Conservation (phyloP, 495 filamentous ascomycete genomes). For the Xylaria acuta region DNA sequence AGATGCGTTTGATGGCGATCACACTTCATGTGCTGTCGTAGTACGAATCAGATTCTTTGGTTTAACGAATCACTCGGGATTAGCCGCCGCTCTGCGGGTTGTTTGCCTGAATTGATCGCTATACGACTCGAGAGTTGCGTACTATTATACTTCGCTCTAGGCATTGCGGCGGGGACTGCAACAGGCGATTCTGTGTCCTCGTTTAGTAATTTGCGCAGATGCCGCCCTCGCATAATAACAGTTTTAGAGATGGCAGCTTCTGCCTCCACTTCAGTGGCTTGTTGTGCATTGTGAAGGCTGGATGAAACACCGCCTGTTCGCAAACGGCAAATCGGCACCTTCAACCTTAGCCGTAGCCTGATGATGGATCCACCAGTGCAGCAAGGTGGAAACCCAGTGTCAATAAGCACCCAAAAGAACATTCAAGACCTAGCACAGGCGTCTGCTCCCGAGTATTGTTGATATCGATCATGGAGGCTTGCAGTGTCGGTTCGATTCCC, state of each 20-base stretch:
- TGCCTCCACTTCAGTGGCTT: constrained; percentile 12
- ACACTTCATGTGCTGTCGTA: constrained; percentile 30
- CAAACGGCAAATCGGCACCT: constrained; percentile 11
- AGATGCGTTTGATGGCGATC: constrained; percentile 34
- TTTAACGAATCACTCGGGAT: background rate
- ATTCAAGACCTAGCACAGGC: background rate
- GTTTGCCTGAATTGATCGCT: constrained; percentile 11
- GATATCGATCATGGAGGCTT: background rate
- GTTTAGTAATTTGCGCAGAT: background rate
- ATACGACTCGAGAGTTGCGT: background rate
- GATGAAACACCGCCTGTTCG: constrained; percentile 24
- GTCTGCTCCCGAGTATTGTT: background rate
- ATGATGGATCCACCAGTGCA: constrained; percentile 3
- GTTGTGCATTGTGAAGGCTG: constrained; percentile 21
- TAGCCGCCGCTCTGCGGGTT: background rate
- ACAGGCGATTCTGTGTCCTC: constrained; percentile 6
- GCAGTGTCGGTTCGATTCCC: background rate
- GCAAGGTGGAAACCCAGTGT: background rate
- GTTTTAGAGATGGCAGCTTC: background rate
- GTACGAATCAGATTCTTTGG: background rate
- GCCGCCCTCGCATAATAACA: constrained; percentile 3
- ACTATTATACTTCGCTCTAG: constrained; percentile 8
- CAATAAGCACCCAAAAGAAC: background rate
- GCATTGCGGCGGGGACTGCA: constrained; percentile 4
- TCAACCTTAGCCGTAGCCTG: background rate